A percentile compares a stretch with the other conserved stretches of the same genome.
These are phyloP conservation scores for apple (Malus domestica) DNA, from an alignment of 306 rosid genomes.

Conservation along the genomic window DNA sequence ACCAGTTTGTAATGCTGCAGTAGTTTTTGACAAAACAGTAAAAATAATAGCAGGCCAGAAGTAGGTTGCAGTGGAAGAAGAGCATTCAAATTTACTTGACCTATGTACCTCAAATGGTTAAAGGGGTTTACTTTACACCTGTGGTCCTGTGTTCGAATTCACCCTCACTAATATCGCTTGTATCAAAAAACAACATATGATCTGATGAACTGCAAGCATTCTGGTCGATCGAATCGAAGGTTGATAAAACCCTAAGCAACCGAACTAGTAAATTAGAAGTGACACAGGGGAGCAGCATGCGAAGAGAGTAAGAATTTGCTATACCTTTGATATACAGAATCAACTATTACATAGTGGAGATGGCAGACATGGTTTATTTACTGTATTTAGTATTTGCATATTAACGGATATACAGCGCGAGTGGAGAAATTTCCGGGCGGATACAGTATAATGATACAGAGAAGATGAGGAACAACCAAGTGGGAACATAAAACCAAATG, in stretches of 20 bases:
- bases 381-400: neutral
- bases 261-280: no score
- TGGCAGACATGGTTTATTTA: neutral
- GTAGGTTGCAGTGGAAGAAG: neutral
- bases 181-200: no score
- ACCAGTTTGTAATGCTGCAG: neutral
- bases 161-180: no score
- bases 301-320: no score
- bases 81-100: neutral
- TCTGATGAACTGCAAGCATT: no score
- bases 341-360: neutral
- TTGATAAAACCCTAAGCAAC: no score
- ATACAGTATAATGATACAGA: slow-evolving; percentile 6
- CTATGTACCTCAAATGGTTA: no score
- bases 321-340: no score
- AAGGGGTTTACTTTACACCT: no score
- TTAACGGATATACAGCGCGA: neutral
- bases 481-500: neutral
- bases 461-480: slow-evolving; percentile 13
- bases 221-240: no score
- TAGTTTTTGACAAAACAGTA: neutral
- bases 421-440: neutral
- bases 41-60: neutral
- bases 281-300: no score
- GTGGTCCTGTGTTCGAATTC: no score